Base-by-base conservation (phyloP, 164 flowering plant species). In the Litsea cubeba region DNA sequence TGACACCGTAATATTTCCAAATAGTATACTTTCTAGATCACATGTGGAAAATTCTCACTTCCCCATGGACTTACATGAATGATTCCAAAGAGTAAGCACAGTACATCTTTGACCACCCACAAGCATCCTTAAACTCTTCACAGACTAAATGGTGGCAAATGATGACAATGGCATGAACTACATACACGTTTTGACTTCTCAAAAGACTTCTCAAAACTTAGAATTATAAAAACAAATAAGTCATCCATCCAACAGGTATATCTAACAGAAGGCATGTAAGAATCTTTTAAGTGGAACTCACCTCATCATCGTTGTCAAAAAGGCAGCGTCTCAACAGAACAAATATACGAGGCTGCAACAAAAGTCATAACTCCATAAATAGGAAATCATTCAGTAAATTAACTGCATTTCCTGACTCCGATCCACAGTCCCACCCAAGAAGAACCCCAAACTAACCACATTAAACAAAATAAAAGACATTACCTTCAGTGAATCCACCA, bases 251-350 rank as follows among this genome's bases (percentile, higher is more conserved):
- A 63, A 63, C 20, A 63, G 1, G 3, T 24, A 63, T 22, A 20
- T 14, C 46, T 30, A 68, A 68, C 23, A 26, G 22, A 26, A 40
- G 49, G 35, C 49, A 69, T 5, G 66, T 26, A 8, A 57, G 18
- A 50, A 14, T 7, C 40, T 50, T 58, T 15, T 32, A 49, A 20
- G 49, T 32, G 8, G 69, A 80, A 79, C 88, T 81, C 64, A 91
- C 99, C 97, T 95, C 99, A 80, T 95, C 99, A 84, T 95, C 99
- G 84, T 84, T 86, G 83, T 95, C 99, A 79, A 81, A 93, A 5
- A 95, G 85, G 79, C 99, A 95, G 68, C 99, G 93, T 75, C 91
- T 91, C 84, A 95, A 80, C 70, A 95, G 78, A 81, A 92, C 80
- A 85, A 87, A 90, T 54, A 95, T 87, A n/a, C 97, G 97, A 66